Percentiles rank a stretch among this genome's conserved stretches.
Evolutionary conservation across 768 basidiomycete species (phyloP).

Genomic region (Boletellus sp.): DNA sequence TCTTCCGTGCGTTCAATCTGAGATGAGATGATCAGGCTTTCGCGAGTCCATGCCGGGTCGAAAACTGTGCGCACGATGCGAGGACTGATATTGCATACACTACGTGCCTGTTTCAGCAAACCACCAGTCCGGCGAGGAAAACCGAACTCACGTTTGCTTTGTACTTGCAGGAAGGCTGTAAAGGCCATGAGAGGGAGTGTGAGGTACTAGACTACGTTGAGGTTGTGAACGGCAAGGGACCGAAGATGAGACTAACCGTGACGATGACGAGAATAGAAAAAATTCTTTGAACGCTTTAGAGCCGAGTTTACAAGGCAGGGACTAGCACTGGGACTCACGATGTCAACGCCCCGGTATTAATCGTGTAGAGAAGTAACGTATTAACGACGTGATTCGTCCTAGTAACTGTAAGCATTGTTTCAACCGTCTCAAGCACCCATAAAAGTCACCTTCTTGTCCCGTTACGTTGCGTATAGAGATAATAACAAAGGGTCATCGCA

Average conservation of each 20-base stretch:
- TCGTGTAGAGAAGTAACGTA: slow-evolving; percentile 14
- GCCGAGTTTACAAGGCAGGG: neutral
- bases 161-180: slow-evolving; percentile 12
- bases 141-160: slow-evolving; percentile 11
- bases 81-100: slow-evolving; percentile 18
- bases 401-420: neutral
- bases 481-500: slow-evolving; percentile 9
- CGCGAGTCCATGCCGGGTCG: neutral
- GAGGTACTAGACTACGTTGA: slow-evolving; percentile 2
- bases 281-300: neutral
- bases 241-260: neutral
- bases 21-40: neutral
- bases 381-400: slow-evolving; percentile 18
- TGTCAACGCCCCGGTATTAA: slow-evolving; percentile 15
- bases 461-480: slow-evolving; percentile 8
- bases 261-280: slow-evolving; percentile 10
- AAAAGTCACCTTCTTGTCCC: slow-evolving; percentile 4
- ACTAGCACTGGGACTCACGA: slow-evolving; percentile 2
- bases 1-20: slow-evolving; percentile 1
- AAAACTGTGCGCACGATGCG: slow-evolving; percentile 10
- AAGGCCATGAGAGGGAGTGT: slow-evolving; percentile 2
- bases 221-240: too few species aligned
- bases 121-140: neutral
- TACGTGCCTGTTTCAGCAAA: neutral
- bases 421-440: neutral